phyloP scores from a whole-genome alignment of 2,329 filamentous ascomycete species.

The Elsinoe ampelina region DNA sequence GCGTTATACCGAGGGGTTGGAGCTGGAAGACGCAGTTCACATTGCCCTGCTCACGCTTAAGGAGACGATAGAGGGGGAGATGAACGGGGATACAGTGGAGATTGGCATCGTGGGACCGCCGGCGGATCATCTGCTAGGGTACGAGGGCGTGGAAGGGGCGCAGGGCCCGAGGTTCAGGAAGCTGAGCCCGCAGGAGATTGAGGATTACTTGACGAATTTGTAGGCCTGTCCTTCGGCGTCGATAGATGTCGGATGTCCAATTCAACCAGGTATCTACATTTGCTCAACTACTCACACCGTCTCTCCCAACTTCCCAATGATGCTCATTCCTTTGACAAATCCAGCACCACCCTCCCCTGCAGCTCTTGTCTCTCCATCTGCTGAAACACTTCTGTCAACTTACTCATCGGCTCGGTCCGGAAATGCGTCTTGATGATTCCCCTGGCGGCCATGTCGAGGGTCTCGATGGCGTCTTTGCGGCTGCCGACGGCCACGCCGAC shows the following conservation, averaged over 20 bases:
- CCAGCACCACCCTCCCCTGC: conserved; percentile 40
- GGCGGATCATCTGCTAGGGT: conserved; percentile 83
- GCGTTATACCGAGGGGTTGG: conserved; percentile 92
- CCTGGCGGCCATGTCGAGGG: conserved; percentile 36
- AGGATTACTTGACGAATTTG: conserved; percentile 98
- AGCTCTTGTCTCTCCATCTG: conserved; percentile 39
- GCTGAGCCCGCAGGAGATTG: conserved; percentile 93
- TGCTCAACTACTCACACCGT: background rate
- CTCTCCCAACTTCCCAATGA: too few relatives aligned
- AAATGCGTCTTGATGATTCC: conserved; percentile 42
- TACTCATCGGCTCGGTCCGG: conserved; percentile 38
- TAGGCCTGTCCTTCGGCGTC: conserved; percentile 38
- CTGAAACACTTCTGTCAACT: conserved; percentile 37
- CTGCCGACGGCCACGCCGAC: conserved; percentile 39
- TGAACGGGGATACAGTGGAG: conserved; percentile 97
- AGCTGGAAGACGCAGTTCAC: conserved; percentile 96
- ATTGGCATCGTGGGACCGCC: conserved; percentile 95
- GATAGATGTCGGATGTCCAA: background rate
- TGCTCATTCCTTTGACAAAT: conserved; percentile 25
- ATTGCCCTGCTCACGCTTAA: conserved; percentile 95
- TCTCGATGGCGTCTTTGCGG: conserved; percentile 41
- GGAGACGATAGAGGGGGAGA: conserved; percentile 98
- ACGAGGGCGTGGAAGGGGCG: conserved; percentile 78
- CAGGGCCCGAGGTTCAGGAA: conserved; percentile 84
- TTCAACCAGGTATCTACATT: background rate